Evolutionary conservation across 1,284 basidiomycete genomes (phyloP), one percentile per base, ranked within the genome.

Genomic region (Cutaneotrichosporon dermatis): DNA sequence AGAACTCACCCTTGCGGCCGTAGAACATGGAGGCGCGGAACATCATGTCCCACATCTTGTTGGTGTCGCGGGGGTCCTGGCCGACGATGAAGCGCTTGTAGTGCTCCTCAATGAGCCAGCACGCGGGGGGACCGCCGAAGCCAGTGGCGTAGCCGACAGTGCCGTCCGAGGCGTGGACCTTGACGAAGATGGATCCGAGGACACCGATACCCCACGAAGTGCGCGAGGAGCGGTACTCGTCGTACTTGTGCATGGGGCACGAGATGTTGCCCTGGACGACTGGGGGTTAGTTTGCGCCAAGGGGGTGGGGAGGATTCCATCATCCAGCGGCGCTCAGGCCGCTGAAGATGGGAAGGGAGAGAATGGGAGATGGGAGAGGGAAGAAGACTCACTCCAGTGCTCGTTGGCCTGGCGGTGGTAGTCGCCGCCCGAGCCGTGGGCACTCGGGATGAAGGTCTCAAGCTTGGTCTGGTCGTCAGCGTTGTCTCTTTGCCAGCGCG

Each of bases 41-140:
- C 76, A 78, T 78, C 73, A 79, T 79, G 64, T 80, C 79, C 77
- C 78, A 81, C 51, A 80, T 80, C 69, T 77, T 74, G 71, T 80
- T 82, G 49, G 77, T 80, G 64, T 82, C 79, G 52, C 81, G 70
- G 5, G 82, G 81, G 64, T 83, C 82, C 52, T 79, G 75, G n/a
- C 81, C 82, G 15, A 83, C 59, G 42, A 83, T 74, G 70, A 83
- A 83, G 41, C 82, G 76, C 69, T 80, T 77, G 59, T 81, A 80
- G 69, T 83, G 82, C 66, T 83, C 76, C 61, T 82, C 79, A 62
- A 83, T 82, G 51, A 83, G 75, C 81, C 81, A 83, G 70, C 82
- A 83, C 0, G 81, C 81, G 2, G 82, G 82, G 1, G 81, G 82
- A 1, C 82, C 82, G 37, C 82, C 82, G 61, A 83, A 81, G 15